Evolutionary conservation across 192 early-diverging fungal species (phyloP).

Genomic region (Lobulomyces angularis): DNA sequence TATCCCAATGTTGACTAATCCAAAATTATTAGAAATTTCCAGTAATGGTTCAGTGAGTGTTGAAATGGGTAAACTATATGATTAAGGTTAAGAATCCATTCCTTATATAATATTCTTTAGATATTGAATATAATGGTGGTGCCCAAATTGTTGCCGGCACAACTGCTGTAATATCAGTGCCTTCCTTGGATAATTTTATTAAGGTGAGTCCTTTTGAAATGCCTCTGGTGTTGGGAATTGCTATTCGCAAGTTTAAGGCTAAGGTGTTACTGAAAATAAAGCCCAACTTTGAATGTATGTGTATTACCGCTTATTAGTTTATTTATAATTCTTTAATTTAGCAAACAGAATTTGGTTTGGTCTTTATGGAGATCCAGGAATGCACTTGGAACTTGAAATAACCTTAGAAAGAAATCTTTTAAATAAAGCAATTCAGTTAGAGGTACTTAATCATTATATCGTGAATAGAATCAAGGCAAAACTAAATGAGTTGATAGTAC

Average conservation of each 20-base stretch:
- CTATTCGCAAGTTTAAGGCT: slow-evolving; percentile 58
- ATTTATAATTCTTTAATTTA: too few relatives aligned
- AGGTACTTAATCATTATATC: slow-evolving; percentile 70
- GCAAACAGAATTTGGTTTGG: slow-evolving; percentile 80
- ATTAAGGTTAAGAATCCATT: too few relatives aligned
- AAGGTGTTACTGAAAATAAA: slow-evolving; percentile 65
- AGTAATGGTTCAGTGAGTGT: slow-evolving; percentile 57
- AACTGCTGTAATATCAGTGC: slow-evolving; percentile 38
- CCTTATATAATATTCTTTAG: too few relatives aligned
- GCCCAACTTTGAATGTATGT: slow-evolving; percentile 52
- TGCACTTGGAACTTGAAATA: slow-evolving; percentile 42
- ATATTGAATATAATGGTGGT: slow-evolving; percentile 36
- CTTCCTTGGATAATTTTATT: slow-evolving; percentile 38
- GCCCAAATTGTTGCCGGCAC: slow-evolving; percentile 64
- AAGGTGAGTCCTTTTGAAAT: slow-evolving; percentile 53
- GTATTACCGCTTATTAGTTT: too few relatives aligned
- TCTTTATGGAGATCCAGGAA: slow-evolving; percentile 62
- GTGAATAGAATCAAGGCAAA: slow-evolving; percentile 73
- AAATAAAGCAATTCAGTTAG: slow-evolving; percentile 68
- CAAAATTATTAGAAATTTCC: slow-evolving; percentile 57
- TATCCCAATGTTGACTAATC: slow-evolving; percentile 63
- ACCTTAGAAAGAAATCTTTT: slow-evolving; percentile 68
- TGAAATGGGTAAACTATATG: slow-evolving; percentile 64
- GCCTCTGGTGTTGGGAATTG: slow-evolving; percentile 64
- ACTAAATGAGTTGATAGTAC: slow-evolving; percentile 60